These are phyloP conservation scores for Penicillium chermesinum DNA, from an alignment of 495 filamentous ascomycete genomes.

Conservation along the genomic window DNA sequence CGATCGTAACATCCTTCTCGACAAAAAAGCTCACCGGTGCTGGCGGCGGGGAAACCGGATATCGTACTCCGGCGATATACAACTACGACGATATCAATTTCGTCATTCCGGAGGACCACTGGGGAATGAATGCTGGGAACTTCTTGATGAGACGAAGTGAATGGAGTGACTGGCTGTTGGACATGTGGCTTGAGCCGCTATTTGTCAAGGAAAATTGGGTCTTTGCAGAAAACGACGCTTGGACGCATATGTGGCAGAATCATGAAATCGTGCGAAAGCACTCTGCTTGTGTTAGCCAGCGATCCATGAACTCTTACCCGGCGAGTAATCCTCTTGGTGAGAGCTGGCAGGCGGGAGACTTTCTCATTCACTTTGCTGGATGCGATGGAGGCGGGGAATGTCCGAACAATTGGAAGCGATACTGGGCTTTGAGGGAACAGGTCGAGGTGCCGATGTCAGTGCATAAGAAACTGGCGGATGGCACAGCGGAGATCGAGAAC, in stretches of 20 bases:
- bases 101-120: slow-evolving; percentile 10
- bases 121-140: slow-evolving; percentile 13
- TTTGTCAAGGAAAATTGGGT: slow-evolving; percentile 14
- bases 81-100: slow-evolving; percentile 13
- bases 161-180: slow-evolving; percentile 12
- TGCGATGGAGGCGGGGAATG: slow-evolving; percentile 3
- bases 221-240: slow-evolving; percentile 11
- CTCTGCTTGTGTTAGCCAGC: slow-evolving; percentile 6
- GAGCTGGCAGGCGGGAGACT: slow-evolving; percentile 7
- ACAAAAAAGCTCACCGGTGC: slow-evolving; percentile 1
- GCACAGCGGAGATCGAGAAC: slow-evolving; percentile 8
- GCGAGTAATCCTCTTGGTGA: slow-evolving; percentile 7
- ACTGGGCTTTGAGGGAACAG: slow-evolving; percentile 10
- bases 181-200: slow-evolving; percentile 12
- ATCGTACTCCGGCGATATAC: slow-evolving; percentile 7
- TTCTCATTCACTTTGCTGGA: slow-evolving; percentile 10
- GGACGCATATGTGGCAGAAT: slow-evolving; percentile 13
- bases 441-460: slow-evolving; percentile 5
- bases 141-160: slow-evolving; percentile 12
- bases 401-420: slow-evolving; percentile 4
- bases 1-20: slow-evolving; percentile 6
- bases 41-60: slow-evolving; percentile 5
- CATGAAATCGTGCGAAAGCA: slow-evolving; percentile 7
- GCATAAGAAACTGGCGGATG: slow-evolving; percentile 1
- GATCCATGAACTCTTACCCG: slow-evolving; percentile 11